Evolutionary conservation across 2,329 filamentous ascomycete genomes (phyloP).

Genomic region (Ascochyta pisi): DNA sequence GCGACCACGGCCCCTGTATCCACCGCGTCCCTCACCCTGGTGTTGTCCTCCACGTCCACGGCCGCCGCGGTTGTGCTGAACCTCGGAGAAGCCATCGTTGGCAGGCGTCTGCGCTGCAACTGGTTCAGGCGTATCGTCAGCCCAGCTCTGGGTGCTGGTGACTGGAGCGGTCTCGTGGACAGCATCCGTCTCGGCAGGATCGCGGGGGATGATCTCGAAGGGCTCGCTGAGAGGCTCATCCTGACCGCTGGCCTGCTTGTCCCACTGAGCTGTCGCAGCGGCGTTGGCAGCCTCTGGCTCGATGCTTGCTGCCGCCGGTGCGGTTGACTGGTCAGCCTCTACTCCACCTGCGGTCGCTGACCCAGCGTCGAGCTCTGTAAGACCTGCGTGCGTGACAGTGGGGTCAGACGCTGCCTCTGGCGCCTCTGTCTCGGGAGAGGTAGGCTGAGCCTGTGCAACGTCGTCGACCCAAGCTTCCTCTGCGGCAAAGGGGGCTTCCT

Average conservation of each 20-base stretch:
- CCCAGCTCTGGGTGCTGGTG: slow-evolving; percentile 78
- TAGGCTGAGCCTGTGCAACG: slow-evolving; percentile 53
- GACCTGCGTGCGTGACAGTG: slow-evolving; percentile 69
- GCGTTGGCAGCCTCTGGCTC: slow-evolving; percentile 54
- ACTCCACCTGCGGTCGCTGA: slow-evolving; percentile 41
- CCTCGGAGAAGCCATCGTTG: slow-evolving; percentile 75
- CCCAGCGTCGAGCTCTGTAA: slow-evolving; percentile 68
- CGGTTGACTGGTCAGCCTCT: slow-evolving; percentile 35
- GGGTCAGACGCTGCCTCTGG: slow-evolving; percentile 63
- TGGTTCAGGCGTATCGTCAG: slow-evolving; percentile 69
- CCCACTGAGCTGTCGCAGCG: slow-evolving; percentile 72
- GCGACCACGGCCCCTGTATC: slow-evolving; percentile 62
- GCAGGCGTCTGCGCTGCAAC: slow-evolving; percentile 43
- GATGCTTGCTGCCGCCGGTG: slow-evolving; percentile 49
- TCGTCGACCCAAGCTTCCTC: slow-evolving; percentile 60
- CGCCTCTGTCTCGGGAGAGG: slow-evolving; percentile 43
- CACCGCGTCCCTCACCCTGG: slow-evolving; percentile 57
- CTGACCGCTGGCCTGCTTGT: slow-evolving; percentile 58
- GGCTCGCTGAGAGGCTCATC: slow-evolving; percentile 65
- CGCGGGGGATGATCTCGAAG: slow-evolving; percentile 78
- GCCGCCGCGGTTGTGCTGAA: slow-evolving; percentile 56
- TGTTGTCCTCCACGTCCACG: slow-evolving; percentile 57
- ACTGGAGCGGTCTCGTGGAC: slow-evolving; percentile 60
- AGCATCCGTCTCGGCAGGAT: slow-evolving; percentile 76
- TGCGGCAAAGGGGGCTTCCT: slow-evolving; percentile 61